phyloP scores from a whole-genome alignment of 768 basidiomycete species.

The Leccinellum luteum region DNA sequence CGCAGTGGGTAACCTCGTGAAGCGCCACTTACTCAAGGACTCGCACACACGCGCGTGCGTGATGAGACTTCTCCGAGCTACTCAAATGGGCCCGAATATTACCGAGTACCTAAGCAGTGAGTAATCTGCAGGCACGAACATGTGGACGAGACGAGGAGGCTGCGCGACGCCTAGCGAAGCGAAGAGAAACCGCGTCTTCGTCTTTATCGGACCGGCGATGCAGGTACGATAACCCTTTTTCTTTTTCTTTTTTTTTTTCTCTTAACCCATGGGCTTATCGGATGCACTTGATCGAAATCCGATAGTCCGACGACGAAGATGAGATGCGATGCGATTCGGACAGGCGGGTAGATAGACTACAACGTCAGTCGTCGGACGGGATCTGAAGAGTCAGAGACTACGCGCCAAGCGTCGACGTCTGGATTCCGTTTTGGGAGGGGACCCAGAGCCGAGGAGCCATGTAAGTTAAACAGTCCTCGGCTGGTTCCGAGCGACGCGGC shows the following conservation, averaged over 20 bases:
- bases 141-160: neutral
- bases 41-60: neutral
- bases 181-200: neutral
- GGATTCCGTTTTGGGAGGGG: neutral
- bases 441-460: neutral
- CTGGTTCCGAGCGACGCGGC: neutral
- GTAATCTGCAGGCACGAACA: neutral
- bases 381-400: neutral
- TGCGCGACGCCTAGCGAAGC: neutral
- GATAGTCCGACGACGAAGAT: neutral
- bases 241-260: neutral
- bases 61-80: neutral
- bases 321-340: neutral
- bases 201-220: neutral
- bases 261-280: neutral
- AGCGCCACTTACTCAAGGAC: neutral
- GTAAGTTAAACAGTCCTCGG: neutral
- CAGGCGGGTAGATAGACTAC: neutral
- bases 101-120: neutral
- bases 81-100: neutral
- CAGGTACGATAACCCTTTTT: neutral
- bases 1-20: neutral
- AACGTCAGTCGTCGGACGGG: neutral
- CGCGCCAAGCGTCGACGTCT: neutral
- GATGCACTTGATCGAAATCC: neutral